phyloP scores from a whole-genome alignment of 139 green algal species.

The Picocystis salinarum region DNA sequence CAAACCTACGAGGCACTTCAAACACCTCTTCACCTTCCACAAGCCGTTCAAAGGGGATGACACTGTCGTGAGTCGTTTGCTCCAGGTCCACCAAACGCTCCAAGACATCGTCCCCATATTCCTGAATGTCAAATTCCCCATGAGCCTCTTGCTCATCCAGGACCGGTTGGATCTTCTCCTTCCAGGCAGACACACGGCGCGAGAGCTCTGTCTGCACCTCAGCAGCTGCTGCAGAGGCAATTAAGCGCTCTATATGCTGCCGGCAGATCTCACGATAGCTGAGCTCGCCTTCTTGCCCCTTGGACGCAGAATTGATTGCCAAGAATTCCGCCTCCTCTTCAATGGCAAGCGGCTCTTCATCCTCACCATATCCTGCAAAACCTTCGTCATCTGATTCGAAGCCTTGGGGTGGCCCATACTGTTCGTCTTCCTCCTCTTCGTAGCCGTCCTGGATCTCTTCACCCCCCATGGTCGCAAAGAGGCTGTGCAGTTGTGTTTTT shows the following conservation, averaged over 20 bases:
- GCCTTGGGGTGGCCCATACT: neutral
- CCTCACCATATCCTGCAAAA: neutral
- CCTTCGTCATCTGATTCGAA: neutral
- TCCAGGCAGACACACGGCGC: slow-evolving; percentile 23
- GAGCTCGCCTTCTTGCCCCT: neutral
- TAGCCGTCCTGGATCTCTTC: neutral
- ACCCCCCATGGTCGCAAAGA: neutral
- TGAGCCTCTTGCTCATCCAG: slow-evolving; percentile 29
- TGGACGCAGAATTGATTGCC: too few relatives aligned
- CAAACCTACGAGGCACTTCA: slow-evolving; percentile 24
- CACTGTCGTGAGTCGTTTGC: neutral
- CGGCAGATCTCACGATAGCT: neutral
- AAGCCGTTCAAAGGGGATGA: slow-evolving; percentile 9
- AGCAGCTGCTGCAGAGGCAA: slow-evolving; percentile 17
- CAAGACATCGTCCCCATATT: slow-evolving; percentile 29
- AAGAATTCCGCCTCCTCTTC: too few relatives aligned
- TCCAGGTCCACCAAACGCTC: slow-evolving; percentile 1
- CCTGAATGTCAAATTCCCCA: slow-evolving; percentile 35
- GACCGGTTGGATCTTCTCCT: slow-evolving; percentile 30
- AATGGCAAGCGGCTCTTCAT: neutral
- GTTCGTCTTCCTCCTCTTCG: neutral
- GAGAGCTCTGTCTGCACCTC: slow-evolving; percentile 32
- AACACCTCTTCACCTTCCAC: slow-evolving; percentile 5
- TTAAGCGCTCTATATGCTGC: slow-evolving; percentile 29
- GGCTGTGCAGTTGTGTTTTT: too few relatives aligned